Evolutionary conservation across 2,329 filamentous ascomycete species (phyloP), one percentile per base, ranked within the genome.

Genomic region (Beauveria australis): DNA sequence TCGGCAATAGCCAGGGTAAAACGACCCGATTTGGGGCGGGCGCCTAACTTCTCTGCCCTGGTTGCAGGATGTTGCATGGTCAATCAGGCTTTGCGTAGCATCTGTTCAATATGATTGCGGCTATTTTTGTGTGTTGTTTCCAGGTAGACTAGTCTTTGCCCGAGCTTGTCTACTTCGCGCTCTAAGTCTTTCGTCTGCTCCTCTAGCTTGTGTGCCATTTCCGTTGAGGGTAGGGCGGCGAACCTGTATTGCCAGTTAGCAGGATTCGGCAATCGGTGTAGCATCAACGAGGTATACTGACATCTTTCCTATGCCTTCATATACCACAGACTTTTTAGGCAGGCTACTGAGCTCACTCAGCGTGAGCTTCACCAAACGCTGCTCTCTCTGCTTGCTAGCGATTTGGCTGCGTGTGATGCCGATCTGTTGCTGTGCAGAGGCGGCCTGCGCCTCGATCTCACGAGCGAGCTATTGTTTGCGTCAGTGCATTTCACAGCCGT

Each of bases 221-320:
- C 83, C 22, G 83, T 75, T 52, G 88, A 87, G 14, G 90, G 88
- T 60, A 90, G 85, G 58, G 86, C 85, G 52, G 96, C 87, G 73
- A 99, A 99, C 93, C 93, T 97, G 19, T 16, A 7, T 19, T 5
- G 16, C 14, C 28, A 19, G 40, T 53, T 26, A 47, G 49, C 12
- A n/a, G 10, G n/a, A 16, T 43, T 47, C 3, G 14, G 1, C 3
- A 19, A 26, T 5, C n/a, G 40, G 19, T 26, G 48, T 16, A 18
- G 14, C 24, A 28, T 8, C 46, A 16, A 12, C 24, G 22, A 19
- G 28, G 19, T 47, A 10, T 19, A 76, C 87, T 69, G 75, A 97
- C 94, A 99, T 97, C 78, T 97, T 99, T 56, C 94, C 94, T 12
- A 97, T 89, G 6, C 93, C 93, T 76, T 97, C 93, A 69, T 97